Conservation (phyloP, 164 flowering plant species). For the Nelumbo lutea region DNA sequence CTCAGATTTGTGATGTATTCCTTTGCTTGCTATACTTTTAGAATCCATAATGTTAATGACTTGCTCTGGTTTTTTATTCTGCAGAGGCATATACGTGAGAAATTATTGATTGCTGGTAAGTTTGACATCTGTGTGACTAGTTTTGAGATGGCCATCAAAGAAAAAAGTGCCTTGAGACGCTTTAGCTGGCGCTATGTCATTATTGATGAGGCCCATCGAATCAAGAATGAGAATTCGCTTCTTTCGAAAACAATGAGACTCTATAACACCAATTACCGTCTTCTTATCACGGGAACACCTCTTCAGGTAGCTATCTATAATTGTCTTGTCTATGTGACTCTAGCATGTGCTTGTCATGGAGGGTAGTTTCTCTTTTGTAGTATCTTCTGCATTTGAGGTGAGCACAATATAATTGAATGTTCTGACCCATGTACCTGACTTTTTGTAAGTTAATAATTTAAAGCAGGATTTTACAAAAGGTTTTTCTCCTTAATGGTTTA, state of each 20-base stretch:
- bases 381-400: neutral
- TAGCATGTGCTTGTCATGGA: neutral
- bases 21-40: neutral
- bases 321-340: neutral
- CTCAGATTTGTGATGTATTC: neutral
- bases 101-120: slow-evolving; percentile 84
- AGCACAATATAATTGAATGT: neutral
- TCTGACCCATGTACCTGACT: no score
- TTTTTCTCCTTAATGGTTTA: no score
- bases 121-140: slow-evolving; percentile 99
- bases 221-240: slow-evolving; percentile 98
- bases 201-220: slow-evolving; percentile 99
- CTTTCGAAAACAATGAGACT: slow-evolving; percentile 97
- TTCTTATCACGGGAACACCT: slow-evolving; percentile 97
- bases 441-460: no score
- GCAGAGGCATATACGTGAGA: slow-evolving; percentile 87
- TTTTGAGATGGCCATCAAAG: slow-evolving; percentile 99
- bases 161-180: slow-evolving; percentile 77
- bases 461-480: no score
- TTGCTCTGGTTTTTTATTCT: slow-evolving; percentile 14
- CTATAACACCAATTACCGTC: slow-evolving; percentile 83
- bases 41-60: neutral
- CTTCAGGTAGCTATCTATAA: slow-evolving; percentile 64
- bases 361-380: neutral
- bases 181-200: slow-evolving; percentile 99